Base-by-base conservation (phyloP, 139 green algal species). In the Chlamydomonas eustigma region DNA sequence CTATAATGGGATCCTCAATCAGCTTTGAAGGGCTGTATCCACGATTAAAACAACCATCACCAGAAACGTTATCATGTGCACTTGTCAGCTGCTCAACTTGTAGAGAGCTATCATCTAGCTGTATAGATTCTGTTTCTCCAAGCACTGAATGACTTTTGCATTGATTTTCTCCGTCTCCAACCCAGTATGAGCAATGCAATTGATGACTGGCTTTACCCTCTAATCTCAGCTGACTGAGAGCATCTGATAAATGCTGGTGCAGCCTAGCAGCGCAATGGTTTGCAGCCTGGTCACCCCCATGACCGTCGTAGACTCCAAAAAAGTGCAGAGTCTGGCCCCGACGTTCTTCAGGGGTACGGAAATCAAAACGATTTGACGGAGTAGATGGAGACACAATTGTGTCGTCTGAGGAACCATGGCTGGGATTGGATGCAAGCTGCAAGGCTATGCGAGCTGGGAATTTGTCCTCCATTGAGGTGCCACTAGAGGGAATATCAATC, bases 221-320 rank as follows among this genome's bases (percentile, higher is more conserved):
- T n/a, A n/a, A n/a, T n/a, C 66, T 44, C n/a, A 52, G 12, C 31
- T 50, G 33, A 4, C n/a, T 28, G 12, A 90, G 69, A n/a, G n/a
- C n/a, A n/a, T 79, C 78, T 0, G 76, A 81, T 5, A 93, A 66
- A 51, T 90, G 84, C 44, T 90, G 77, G 76, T 93, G 89, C 71
- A 93, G 80, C 30, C 83, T 78, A 51, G 69, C 67, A 0, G 88
- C 82, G 63, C 89, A 93, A 75, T 91, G 85, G 58, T 87, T 80
- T 0, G 89, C 87, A 0, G 87, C 89, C 51, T 92, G 79, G 30
- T 71, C 80, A 34, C 89, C 89, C 8, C 89, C 89, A 73, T 94
- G 89, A 2, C 89, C 89, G 67, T 94, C 89, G 75, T 90, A 94
- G 5, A 94, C 88, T 8, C 85, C 89, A 39, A 91, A 94, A 68